Evolutionary conservation across 2,329 filamentous ascomycete genomes (phyloP), one percentile per base, ranked within the genome.

Genomic region (Pseudogymnoascus sp.): DNA sequence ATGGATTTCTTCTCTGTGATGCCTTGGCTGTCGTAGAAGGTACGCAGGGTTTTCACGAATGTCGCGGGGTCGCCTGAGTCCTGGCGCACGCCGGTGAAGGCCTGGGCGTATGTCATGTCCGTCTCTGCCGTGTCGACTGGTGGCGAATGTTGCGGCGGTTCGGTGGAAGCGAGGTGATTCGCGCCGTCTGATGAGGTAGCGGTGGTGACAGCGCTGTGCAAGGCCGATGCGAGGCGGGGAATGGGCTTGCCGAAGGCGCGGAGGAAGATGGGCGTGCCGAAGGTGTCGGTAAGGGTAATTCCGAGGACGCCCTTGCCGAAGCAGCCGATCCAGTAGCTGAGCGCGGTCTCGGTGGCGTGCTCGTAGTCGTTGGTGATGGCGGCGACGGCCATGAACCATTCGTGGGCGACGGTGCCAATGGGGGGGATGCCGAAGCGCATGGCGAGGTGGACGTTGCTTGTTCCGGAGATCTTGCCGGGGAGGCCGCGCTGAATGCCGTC

Each of bases 341-440:
- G 78, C 0, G 91, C 93, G 67, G 88, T 83, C 74, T 96, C 91
- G 38, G 93, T 96, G 2, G 95, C 93, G 66, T 84, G 81, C 69
- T 86, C 83, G 73, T 99, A 99, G 76, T 97, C 85, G 66, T 91
- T 83, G 3, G 88, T 90, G 69, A 97, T 91, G 40, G 95, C 93
- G 0, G 95, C 95, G 66, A 96, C 93, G 43, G 91, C 93, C 95
- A 99, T 99, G 79, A 97, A 97, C 95, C 95, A 99, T 77, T 99
- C 95, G 72, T 99, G 95, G 0, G 95, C 95, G 1, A 89, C 86
- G 0, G 95, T 99, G 4, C 95, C 95, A 11, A 97, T 84, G 0
- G 95, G 92, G 3, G 86, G 79, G 53, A 97, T 85, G 49, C 86
- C 87, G 76, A 96, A 93, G 71, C 91, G 89, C 91, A 96, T 96